These are phyloP conservation scores for Funneliformis mosseae DNA, from an alignment of 192 early-diverging fungal species.

Conservation along the genomic window DNA sequence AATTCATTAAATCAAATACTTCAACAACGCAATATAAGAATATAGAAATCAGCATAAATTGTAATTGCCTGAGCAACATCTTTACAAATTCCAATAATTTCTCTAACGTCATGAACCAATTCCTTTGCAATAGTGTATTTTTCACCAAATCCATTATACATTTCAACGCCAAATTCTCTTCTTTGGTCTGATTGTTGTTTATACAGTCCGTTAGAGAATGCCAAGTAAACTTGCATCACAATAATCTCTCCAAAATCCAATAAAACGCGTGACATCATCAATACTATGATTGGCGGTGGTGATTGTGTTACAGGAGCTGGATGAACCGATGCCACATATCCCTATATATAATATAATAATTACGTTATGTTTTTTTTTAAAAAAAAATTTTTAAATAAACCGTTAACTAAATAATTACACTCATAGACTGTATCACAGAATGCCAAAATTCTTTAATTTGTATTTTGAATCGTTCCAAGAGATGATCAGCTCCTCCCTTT, in stretches of 20 bases:
- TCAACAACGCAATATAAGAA: too few relatives aligned
- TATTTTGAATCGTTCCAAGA: constrained; percentile 41
- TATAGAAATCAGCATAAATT: not conserved
- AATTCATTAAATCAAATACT: not conserved
- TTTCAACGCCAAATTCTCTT: not conserved
- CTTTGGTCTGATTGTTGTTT: not conserved
- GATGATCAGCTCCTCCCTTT: constrained; percentile 34
- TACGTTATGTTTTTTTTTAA: too few relatives aligned
- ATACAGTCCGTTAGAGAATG: constrained; percentile 15
- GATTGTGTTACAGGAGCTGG: constrained; percentile 9
- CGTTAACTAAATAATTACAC: constrained; percentile 2
- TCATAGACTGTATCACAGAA: constrained; percentile 40
- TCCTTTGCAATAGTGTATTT: not conserved
- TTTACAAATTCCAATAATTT: constrained; percentile 16
- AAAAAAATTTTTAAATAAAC: too few relatives aligned
- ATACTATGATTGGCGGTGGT: constrained; percentile 27
- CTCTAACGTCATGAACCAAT: constrained; percentile 13
- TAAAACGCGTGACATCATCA: constrained; percentile 40
- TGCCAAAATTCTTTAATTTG: constrained; percentile 47
- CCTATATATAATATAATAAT: too few relatives aligned
- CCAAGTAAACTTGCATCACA: constrained; percentile 31
- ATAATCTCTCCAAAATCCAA: constrained; percentile 43
- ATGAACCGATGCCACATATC: not conserved
- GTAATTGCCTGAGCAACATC: constrained; percentile 2
- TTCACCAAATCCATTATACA: constrained; percentile 7